Base-by-base conservation (phyloP, 352 stramenopile species). In the Phytophthora sansomeana region DNA sequence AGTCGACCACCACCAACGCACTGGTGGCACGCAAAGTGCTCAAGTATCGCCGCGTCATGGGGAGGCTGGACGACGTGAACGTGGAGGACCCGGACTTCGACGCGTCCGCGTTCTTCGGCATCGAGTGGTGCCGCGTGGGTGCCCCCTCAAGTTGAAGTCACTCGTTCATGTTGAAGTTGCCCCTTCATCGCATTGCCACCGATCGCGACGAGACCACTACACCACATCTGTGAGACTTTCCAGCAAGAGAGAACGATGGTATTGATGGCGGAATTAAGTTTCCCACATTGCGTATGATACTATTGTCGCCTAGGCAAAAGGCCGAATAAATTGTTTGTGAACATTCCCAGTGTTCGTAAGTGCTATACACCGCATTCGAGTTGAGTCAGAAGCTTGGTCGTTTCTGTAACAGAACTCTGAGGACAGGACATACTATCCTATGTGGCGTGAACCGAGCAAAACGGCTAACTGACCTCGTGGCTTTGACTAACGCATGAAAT, bases 61-160 rank as follows among this genome's bases (percentile, higher is more conserved):
- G 47, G 17, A 63, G 66, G 28, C 44, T 82, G 24, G 56, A 64
- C 24, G 67, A 77, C 28, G 69, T 82, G 42, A 64, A 82, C 56
- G 43, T 77, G 10, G 59, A 77, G 24, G 62, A 75, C 48, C 62
- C 70, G 8, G 29, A 69, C 38, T 78, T 82, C 39, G 74, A 82
- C 28, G 70, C 61, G 39, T 79, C 74, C 16, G 74, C 69, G 5
- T 82, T 79, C 56, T 75, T 82, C 16, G 74, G 74, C 33, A 74
- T 82, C 38, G 74, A 78, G 53, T 82, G 74, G 74, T 69, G 71
- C 54, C 72, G 61, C 26, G 35, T 74, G 10, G 57, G 44, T 53
- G 50, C 58, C 42, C 46, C 52, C 21, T 74, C 58, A 63, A 67
- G 65, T 50, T 77, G 55, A 72, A 67, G 52, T 62, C 29, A 39